Evolutionary conservation across 2,329 filamentous ascomycete genomes (phyloP).

Genomic region (Aspergillus sergii): DNA sequence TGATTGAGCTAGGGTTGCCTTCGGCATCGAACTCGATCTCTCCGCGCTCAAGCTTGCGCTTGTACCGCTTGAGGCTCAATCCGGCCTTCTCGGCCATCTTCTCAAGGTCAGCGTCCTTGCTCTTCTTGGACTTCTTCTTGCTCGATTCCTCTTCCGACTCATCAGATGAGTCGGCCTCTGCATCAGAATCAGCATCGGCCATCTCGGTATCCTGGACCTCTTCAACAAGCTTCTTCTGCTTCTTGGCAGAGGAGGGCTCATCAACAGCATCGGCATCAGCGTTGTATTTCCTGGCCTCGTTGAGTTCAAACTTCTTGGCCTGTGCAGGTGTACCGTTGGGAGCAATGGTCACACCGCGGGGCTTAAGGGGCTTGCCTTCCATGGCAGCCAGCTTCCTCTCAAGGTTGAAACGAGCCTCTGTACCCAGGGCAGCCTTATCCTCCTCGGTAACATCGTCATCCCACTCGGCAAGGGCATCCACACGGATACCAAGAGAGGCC

Average conservation of each 20-base stretch:
- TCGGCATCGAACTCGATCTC: constrained; percentile 69
- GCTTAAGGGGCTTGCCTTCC: constrained; percentile 86
- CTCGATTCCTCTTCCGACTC: constrained; percentile 32
- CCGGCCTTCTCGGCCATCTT: constrained; percentile 67
- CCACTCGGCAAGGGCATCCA: constrained; percentile 84
- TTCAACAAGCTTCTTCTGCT: constrained; percentile 51
- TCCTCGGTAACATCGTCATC: constrained; percentile 81
- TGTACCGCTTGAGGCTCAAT: constrained; percentile 74
- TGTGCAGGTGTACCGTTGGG: constrained; percentile 68
- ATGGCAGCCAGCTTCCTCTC: constrained; percentile 58
- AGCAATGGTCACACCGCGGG: constrained; percentile 73
- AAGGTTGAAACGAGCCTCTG: constrained; percentile 54
- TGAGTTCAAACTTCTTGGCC: constrained; percentile 77
- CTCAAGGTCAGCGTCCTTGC: constrained; percentile 54
- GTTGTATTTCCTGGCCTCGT: constrained; percentile 94
- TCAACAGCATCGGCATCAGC: constrained; percentile 84
- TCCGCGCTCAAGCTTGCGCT: constrained; percentile 75
- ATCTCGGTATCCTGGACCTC: constrained; percentile 51
- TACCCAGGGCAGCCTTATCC: constrained; percentile 80
- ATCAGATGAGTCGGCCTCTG: constrained; percentile 31
- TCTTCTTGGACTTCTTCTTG: constrained; percentile 47
- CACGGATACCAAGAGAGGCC: constrained; percentile 86
- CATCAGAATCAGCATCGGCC: constrained; percentile 42
- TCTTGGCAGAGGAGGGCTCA: constrained; percentile 54
- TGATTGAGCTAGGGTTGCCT: constrained; percentile 67